phyloP scores from a whole-genome alignment of 2,329 filamentous ascomycete species.

The Epichloe amarillans region DNA sequence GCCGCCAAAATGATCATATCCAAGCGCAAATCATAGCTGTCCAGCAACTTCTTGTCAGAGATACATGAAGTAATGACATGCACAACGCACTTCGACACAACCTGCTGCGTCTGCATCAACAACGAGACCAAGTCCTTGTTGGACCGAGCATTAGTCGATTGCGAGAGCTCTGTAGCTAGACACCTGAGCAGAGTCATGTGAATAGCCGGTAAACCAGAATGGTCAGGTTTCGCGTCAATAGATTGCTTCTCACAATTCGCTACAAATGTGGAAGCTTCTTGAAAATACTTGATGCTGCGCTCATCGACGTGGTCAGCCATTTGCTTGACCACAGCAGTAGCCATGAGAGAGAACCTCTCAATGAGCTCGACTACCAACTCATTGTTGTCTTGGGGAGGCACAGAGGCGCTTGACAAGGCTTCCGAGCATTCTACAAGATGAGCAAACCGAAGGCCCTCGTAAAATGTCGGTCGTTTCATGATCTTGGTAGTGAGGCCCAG shows the following conservation, averaged over 20 bases:
- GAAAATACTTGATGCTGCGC: constrained; percentile 28
- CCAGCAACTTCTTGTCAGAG: constrained; percentile 18
- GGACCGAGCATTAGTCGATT: constrained; percentile 14
- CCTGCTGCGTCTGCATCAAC: constrained; percentile 12
- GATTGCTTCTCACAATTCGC: constrained; percentile 11
- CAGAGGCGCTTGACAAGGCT: constrained; percentile 16
- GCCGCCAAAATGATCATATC: constrained; percentile 20
- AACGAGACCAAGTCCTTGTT: constrained; percentile 14
- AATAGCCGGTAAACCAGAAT: constrained; percentile 14
- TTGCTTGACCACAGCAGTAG: constrained; percentile 24
- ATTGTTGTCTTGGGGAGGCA: constrained; percentile 11
- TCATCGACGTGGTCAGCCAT: constrained; percentile 31
- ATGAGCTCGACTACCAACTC: constrained; percentile 19
- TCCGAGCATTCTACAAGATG: constrained; percentile 23
- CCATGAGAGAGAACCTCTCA: constrained; percentile 19
- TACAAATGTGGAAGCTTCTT: constrained; percentile 15
- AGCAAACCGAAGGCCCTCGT: constrained; percentile 30
- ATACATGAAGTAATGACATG: constrained; percentile 15
- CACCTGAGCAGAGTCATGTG: constrained; percentile 24
- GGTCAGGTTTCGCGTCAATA: not conserved
- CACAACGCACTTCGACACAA: constrained; percentile 16
- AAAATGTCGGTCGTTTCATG: constrained; percentile 37
- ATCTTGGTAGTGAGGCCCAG: constrained; percentile 35
- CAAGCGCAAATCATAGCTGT: constrained; percentile 10
- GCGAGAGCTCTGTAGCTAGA: constrained; percentile 16